phyloP scores from a whole-genome alignment of 2,329 filamentous ascomycete species.

The Beauveria scarabaeidicola region DNA sequence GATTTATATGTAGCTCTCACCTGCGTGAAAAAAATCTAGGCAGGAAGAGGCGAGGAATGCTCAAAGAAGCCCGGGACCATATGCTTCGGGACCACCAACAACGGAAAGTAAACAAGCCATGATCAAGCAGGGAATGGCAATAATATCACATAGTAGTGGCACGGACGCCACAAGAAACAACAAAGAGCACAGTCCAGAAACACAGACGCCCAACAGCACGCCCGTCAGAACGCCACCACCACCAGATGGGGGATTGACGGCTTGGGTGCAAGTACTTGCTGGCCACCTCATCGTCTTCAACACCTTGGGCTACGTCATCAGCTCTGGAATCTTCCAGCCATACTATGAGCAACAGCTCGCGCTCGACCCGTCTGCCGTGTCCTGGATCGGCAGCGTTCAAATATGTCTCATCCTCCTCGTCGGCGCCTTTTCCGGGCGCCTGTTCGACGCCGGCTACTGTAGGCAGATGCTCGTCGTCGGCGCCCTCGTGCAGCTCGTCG shows the following conservation, averaged over 20 bases:
- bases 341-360: constrained; percentile 28
- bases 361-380: constrained; percentile 28
- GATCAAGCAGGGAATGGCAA: background rate
- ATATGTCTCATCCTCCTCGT: constrained; percentile 33
- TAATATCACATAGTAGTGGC: too few relatives aligned
- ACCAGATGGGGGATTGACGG: constrained; percentile 28
- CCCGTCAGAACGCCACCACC: constrained; percentile 14
- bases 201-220: background rate
- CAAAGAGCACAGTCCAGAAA: background rate
- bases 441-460: constrained; percentile 34
- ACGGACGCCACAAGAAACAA: background rate
- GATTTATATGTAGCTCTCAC: background rate
- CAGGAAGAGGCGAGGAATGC: background rate
- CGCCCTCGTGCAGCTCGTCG: constrained; percentile 34
- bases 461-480: constrained; percentile 25
- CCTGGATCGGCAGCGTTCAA: constrained; percentile 43
- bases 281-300: constrained; percentile 30
- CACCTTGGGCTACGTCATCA: constrained; percentile 31
- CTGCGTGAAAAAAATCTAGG: background rate
- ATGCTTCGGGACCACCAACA: background rate
- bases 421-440: constrained; percentile 33
- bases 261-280: constrained; percentile 31
- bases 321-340: constrained; percentile 31
- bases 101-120: background rate
- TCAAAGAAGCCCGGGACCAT: background rate